A percentile compares a stretch with the other conserved stretches of the same genome.
phyloP scores from a whole-genome alignment of 2,329 filamentous ascomycete genomes.

The Fusarium sp. region DNA sequence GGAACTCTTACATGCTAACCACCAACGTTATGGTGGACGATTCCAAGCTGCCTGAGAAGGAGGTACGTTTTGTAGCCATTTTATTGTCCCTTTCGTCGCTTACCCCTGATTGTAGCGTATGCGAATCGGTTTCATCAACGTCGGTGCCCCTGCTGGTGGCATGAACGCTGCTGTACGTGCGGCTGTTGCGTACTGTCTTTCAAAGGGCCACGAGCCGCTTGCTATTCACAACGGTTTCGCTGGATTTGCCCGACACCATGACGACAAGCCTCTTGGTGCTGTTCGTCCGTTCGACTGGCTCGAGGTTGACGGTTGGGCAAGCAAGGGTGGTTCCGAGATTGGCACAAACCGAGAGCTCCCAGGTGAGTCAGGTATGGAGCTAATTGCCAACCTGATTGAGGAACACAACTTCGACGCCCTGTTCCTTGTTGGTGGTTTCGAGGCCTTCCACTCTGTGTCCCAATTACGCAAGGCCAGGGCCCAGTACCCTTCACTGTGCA shows the following conservation, averaged over 20 bases:
- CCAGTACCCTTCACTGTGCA: slow-evolving; percentile 86
- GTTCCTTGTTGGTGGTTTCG: slow-evolving; percentile 94
- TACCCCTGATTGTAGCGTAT: slow-evolving; percentile 72
- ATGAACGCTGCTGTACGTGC: slow-evolving; percentile 98
- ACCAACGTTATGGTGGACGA: slow-evolving; percentile 82
- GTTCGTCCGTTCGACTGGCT: slow-evolving; percentile 92
- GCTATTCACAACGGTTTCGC: slow-evolving; percentile 98
- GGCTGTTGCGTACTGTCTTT: slow-evolving; percentile 91
- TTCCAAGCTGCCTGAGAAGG: slow-evolving; percentile 75
- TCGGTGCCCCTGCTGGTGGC: slow-evolving; percentile 94
- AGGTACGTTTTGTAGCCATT: slow-evolving; percentile 64
- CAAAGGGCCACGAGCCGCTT: slow-evolving; percentile 90
- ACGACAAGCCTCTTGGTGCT: slow-evolving; percentile 82
- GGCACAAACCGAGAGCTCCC: slow-evolving; percentile 96
- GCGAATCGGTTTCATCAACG: slow-evolving; percentile 95
- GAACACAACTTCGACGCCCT: slow-evolving; percentile 91
- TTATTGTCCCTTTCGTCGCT: not conserved
- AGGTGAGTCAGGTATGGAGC: slow-evolving; percentile 84
- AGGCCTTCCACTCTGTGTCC: slow-evolving; percentile 92
- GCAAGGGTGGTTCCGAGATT: slow-evolving; percentile 96
- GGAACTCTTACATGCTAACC: slow-evolving; percentile 89
- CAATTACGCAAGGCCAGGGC: slow-evolving; percentile 86
- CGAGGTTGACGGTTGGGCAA: slow-evolving; percentile 95
- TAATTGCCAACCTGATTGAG: slow-evolving; percentile 85
- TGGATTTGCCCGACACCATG: slow-evolving; percentile 90